A percentile compares a stretch with the other conserved stretches of the same genome.
phyloP scores from a whole-genome alignment of 192 early-diverging fungal genomes.

The Coemansia sp. region DNA sequence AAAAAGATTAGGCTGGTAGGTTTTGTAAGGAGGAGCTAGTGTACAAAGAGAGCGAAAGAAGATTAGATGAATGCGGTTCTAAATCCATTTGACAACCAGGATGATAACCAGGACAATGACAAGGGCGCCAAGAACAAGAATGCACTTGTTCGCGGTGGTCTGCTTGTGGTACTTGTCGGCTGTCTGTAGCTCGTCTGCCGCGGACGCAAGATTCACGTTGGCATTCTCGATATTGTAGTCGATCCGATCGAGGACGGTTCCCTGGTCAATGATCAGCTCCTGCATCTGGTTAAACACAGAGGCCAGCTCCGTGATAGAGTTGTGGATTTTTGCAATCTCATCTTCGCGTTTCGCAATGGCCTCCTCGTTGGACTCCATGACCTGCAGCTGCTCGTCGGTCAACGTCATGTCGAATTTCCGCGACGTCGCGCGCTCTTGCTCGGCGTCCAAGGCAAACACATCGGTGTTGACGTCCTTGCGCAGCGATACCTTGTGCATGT shows the following conservation, averaged over 20 bases:
- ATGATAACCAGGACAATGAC: conserved; percentile 81
- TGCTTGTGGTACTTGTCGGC: conserved; percentile 81
- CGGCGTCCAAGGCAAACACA: conserved; percentile 46
- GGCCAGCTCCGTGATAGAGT: conserved; percentile 86
- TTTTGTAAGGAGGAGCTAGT: not conserved
- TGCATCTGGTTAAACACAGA: conserved; percentile 93
- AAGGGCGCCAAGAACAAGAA: conserved; percentile 74
- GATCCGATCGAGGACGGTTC: conserved; percentile 93
- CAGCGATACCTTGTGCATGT: conserved; percentile 69
- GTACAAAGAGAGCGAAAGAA: not conserved
- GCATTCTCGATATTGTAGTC: conserved; percentile 96
- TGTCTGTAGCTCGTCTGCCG: conserved; percentile 79
- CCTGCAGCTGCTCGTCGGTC: conserved; percentile 81
- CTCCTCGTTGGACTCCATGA: conserved; percentile 76
- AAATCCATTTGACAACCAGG: conserved; percentile 70
- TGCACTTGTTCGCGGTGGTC: conserved; percentile 80
- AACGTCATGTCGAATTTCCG: conserved; percentile 62
- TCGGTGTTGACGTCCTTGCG: conserved; percentile 52
- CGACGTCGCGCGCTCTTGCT: conserved; percentile 44
- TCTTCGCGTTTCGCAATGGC: conserved; percentile 82
- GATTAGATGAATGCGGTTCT: not conserved
- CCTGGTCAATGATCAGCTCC: conserved; percentile 97
- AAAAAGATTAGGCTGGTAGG: too few relatives aligned
- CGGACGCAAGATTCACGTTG: conserved; percentile 76
- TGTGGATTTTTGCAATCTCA: conserved; percentile 91